Evolutionary conservation across 192 early-diverging fungal genomes (phyloP).

Genomic region (Dissophora ornata): DNA sequence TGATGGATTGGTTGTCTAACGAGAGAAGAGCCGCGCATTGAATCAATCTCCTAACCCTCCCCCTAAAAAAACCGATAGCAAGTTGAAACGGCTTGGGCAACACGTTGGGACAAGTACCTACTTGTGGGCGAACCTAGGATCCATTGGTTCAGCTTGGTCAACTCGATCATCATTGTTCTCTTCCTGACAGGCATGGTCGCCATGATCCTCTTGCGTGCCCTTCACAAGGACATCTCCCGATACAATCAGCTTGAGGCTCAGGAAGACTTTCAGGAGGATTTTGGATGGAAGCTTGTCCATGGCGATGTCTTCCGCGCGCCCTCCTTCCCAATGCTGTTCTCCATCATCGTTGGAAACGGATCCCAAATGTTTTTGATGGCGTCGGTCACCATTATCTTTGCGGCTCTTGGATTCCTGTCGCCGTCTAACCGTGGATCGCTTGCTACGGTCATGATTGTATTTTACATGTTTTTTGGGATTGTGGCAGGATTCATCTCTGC

Average conservation of each 20-base stretch:
- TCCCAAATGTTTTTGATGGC: slow-evolving; percentile 82
- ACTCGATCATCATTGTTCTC: slow-evolving; percentile 93
- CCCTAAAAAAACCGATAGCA: slow-evolving; percentile 25
- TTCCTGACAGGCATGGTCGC: slow-evolving; percentile 94
- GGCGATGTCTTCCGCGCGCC: slow-evolving; percentile 96
- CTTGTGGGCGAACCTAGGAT: slow-evolving; percentile 89
- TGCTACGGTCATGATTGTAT: slow-evolving; percentile 91
- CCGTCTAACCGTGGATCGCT: slow-evolving; percentile 90
- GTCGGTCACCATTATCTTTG: slow-evolving; percentile 83
- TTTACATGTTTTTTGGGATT: slow-evolving; percentile 90
- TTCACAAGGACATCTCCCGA: slow-evolving; percentile 92
- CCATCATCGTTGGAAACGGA: slow-evolving; percentile 89
- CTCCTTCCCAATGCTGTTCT: slow-evolving; percentile 73
- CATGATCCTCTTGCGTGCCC: slow-evolving; percentile 88
- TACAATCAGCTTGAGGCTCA: slow-evolving; percentile 81
- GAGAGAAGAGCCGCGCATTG: no score
- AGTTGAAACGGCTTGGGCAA: slow-evolving; percentile 77
- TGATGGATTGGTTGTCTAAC: no score
- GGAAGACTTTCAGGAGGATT: slow-evolving; percentile 90
- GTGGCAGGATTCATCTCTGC: slow-evolving; percentile 91
- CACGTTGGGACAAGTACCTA: slow-evolving; percentile 88
- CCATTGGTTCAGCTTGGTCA: slow-evolving; percentile 95
- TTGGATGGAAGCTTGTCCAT: slow-evolving; percentile 98
- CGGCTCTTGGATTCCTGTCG: slow-evolving; percentile 96
- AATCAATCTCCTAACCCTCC: no score